Percentiles rank a stretch among this genome's conserved stretches.
Evolutionary conservation across 495 filamentous ascomycete species (phyloP).

Genomic region (Cercophora newfieldiana): DNA sequence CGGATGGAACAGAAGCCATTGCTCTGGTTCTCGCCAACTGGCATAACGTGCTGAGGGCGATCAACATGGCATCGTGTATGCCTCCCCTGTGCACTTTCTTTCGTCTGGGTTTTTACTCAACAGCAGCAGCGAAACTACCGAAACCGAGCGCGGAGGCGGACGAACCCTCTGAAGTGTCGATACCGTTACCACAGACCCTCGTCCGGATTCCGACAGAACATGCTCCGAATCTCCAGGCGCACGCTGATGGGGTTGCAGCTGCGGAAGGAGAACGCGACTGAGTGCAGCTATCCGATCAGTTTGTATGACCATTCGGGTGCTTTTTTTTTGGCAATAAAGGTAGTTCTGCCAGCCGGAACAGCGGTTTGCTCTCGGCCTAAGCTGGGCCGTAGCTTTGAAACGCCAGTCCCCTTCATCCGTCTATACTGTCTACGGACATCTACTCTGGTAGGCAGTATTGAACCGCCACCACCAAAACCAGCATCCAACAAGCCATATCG

Average conservation of each 20-base stretch:
- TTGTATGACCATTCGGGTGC: neutral
- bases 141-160: slow-evolving; percentile 35
- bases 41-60: slow-evolving; percentile 91
- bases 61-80: slow-evolving; percentile 94
- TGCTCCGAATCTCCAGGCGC: slow-evolving; percentile 55
- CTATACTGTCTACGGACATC: neutral
- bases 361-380: neutral
- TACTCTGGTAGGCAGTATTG: neutral
- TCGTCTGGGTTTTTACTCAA: slow-evolving; percentile 49
- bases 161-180: slow-evolving; percentile 38
- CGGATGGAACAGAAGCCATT: slow-evolving; percentile 93
- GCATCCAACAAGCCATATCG: neutral
- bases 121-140: slow-evolving; percentile 56
- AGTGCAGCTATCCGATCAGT: neutral
- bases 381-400: neutral
- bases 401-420: too few relatives aligned
- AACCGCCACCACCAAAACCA: neutral
- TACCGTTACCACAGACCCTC: slow-evolving; percentile 71
- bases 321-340: neutral
- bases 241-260: slow-evolving; percentile 37
- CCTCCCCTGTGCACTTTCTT: slow-evolving; percentile 13
- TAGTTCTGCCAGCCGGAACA: neutral
- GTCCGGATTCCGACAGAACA: slow-evolving; percentile 77
- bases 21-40: slow-evolving; percentile 91
- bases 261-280: slow-evolving; percentile 39